Conservation (phyloP, 2,329 filamentous ascomycete species). For the Lojkania enalia region DNA sequence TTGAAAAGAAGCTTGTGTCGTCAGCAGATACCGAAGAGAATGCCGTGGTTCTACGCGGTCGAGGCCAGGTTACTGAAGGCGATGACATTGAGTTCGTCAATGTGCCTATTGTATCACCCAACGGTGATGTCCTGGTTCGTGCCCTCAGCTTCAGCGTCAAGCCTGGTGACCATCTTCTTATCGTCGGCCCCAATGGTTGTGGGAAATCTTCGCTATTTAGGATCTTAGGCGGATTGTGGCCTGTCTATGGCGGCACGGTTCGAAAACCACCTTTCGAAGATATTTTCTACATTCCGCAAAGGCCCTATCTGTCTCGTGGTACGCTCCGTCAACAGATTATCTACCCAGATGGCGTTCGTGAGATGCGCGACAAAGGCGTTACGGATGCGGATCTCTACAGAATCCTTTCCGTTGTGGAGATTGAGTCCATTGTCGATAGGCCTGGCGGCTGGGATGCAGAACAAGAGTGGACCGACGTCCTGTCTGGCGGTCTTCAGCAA, state of each 20-base stretch:
- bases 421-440: conserved; percentile 78
- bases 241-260: conserved; percentile 92
- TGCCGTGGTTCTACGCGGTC: conserved; percentile 76
- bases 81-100: conserved; percentile 81
- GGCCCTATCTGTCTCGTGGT: conserved; percentile 88
- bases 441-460: conserved; percentile 89
- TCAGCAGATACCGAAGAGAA: conserved; percentile 82
- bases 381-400: conserved; percentile 78
- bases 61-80: conserved; percentile 81
- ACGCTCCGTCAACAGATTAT: conserved; percentile 96
- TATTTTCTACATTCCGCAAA: conserved; percentile 98
- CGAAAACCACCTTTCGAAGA: conserved; percentile 87
- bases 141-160: conserved; percentile 85
- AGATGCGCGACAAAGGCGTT: conserved; percentile 82
- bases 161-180: conserved; percentile 86
- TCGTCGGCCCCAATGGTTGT: conserved; percentile 95
- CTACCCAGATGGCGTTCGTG: conserved; percentile 85
- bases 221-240: conserved; percentile 95
- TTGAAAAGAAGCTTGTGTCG: conserved; percentile 95
- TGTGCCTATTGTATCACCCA: conserved; percentile 95
- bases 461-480: conserved; percentile 93
- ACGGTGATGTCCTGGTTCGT: conserved; percentile 87
- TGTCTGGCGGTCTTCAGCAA: conserved; percentile 91
- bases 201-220: conserved; percentile 96
- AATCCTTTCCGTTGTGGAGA: conserved; percentile 78